Evolutionary conservation across 192 early-diverging fungal species (phyloP), one percentile per base, ranked within the genome.

Genomic region (Gaertneriomyces sp.): DNA sequence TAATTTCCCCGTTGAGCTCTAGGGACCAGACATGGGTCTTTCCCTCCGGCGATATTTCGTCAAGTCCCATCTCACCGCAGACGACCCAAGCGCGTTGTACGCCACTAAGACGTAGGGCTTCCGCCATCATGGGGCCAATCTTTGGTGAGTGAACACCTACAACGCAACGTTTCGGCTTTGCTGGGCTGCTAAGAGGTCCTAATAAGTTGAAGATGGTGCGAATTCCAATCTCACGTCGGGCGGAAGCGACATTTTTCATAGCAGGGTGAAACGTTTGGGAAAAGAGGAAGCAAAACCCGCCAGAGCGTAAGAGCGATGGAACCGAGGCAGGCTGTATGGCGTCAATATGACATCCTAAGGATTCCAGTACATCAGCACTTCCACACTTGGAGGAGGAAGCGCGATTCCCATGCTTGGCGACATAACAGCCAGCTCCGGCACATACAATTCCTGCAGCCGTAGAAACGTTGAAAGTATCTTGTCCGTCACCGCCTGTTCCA

Each of bases 401-500:
- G 25, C 93, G 82, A 77, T 93, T 98, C 42, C 96, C 96, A 75
- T 94, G 93, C 87, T 98, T 98, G 58, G 93, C 92, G 53, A 98
- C 87, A 63, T 79, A 81, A 59, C 85, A 81, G 14, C 95, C 94
- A 5, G 94, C 92, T 19, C 94, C 95, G 2, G 94, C 96, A 10
- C 90, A 90, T 0, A 98, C 90, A 43, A 98, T 85, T 42, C 91
- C 85, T 10, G 92, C 84, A 0, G 96, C 92, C 0, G 96, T 98
- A 1, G 89, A 91, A 11, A 97, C 94, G 69, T 98, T 98, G 71
- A 95, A 98, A 16, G 96, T 98, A 74, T 97, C 84, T 70, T 93
- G 91, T 12, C 95, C 95, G 78, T 98, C 96, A 7, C 96, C 96
- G n/a, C 96, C 96, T 1, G 96, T 98, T 4, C 96, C 96, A 4